Conservation (phyloP, 2,329 filamentous ascomycete species). For the Nothophaeocryptopus gaeumannii region DNA sequence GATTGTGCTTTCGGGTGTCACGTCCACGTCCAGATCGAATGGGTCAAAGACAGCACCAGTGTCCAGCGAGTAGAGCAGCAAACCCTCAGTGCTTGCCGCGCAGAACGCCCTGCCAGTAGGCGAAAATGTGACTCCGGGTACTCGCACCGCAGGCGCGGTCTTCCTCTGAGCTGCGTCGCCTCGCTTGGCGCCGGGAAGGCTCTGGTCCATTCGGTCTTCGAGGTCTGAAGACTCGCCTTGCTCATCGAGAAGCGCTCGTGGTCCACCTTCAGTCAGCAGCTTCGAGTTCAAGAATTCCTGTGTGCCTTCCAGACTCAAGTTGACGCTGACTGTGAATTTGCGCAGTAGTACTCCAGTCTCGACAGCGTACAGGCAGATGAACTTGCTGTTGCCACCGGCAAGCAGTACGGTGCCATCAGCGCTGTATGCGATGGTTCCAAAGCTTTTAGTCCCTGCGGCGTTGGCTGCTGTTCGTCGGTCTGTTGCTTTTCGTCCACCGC, state of each 20-base stretch:
- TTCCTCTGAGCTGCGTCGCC: slow-evolving; percentile 80
- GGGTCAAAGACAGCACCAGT: slow-evolving; percentile 83
- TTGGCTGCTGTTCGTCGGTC: slow-evolving; percentile 92
- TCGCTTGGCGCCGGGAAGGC: slow-evolving; percentile 80
- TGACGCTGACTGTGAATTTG: slow-evolving; percentile 93
- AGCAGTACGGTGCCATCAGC: slow-evolving; percentile 87
- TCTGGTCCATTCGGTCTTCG: slow-evolving; percentile 76
- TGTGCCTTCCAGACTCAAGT: slow-evolving; percentile 91
- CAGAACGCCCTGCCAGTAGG: slow-evolving; percentile 89
- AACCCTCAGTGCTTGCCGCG: slow-evolving; percentile 88
- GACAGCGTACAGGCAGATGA: slow-evolving; percentile 96
- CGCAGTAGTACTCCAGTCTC: slow-evolving; percentile 86
- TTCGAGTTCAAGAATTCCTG: slow-evolving; percentile 96
- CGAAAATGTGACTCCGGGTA: slow-evolving; percentile 80
- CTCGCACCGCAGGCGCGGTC: slow-evolving; percentile 75
- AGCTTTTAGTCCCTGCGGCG: slow-evolving; percentile 83
- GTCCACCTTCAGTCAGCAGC: slow-evolving; percentile 84
- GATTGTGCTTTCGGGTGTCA: slow-evolving; percentile 71
- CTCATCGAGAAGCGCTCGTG: slow-evolving; percentile 78
- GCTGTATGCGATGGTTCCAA: slow-evolving; percentile 84
- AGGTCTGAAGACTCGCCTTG: slow-evolving; percentile 84
- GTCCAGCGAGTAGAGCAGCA: slow-evolving; percentile 91
- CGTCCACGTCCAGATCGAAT: slow-evolving; percentile 90
- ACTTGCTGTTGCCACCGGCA: slow-evolving; percentile 94
- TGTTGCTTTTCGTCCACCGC: slow-evolving; percentile 81